A percentile compares a stretch with the other conserved stretches of the same genome.
These are phyloP conservation scores for Plasmopara viticola DNA, from an alignment of 352 stramenopile species.

Conservation along the genomic window DNA sequence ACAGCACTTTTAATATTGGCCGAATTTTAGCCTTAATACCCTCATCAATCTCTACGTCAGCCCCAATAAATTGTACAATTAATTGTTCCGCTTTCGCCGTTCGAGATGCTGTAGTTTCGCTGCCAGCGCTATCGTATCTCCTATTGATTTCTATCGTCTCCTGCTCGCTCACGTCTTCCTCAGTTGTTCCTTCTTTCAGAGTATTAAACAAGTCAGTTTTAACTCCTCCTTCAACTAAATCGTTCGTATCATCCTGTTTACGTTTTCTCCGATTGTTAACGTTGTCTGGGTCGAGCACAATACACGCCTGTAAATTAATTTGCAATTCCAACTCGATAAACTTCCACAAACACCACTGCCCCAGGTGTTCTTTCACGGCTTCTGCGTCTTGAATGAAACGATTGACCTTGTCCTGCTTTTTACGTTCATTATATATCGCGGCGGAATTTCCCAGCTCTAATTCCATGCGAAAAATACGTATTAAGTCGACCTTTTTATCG, in stretches of 20 bases:
- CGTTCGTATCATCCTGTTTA: slow-evolving; percentile 14
- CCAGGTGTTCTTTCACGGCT: slow-evolving; percentile 52
- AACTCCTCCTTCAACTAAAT: slow-evolving; percentile 19
- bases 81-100: slow-evolving; percentile 20
- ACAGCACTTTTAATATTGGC: slow-evolving; percentile 52
- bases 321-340: slow-evolving; percentile 76
- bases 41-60: slow-evolving; percentile 34
- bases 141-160: slow-evolving; percentile 9
- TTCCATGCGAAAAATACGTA: slow-evolving; percentile 52
- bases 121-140: not conserved
- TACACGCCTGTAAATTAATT: slow-evolving; percentile 58
- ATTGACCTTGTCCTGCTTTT: slow-evolving; percentile 68
- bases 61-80: slow-evolving; percentile 24
- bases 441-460: slow-evolving; percentile 68
- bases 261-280: slow-evolving; percentile 43
- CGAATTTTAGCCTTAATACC: slow-evolving; percentile 29
- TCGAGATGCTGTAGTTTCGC: not conserved
- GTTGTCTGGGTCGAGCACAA: slow-evolving; percentile 54
- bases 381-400: slow-evolving; percentile 66
- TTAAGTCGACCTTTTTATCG: slow-evolving; percentile 57
- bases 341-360: slow-evolving; percentile 75
- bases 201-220: slow-evolving; percentile 21
- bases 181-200: slow-evolving; percentile 25
- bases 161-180: slow-evolving; percentile 7
- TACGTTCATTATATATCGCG: slow-evolving; percentile 63